These are phyloP conservation scores for Epichloe festucae DNA, from an alignment of 2,329 filamentous ascomycete species.

Conservation along the genomic window DNA sequence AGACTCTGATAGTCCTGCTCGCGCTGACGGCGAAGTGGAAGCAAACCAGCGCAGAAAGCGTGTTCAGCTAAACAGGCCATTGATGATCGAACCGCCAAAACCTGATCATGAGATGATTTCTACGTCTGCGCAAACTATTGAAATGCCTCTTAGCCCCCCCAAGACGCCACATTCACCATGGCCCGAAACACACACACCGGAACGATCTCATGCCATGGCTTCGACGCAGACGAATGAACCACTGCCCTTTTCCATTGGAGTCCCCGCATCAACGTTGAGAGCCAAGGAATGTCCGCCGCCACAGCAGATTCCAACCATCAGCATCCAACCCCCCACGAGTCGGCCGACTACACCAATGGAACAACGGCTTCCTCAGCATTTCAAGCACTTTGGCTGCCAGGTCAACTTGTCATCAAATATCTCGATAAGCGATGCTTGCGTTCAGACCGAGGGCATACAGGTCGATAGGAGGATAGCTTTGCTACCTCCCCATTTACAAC, in stretches of 20 bases:
- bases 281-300: constrained; percentile 23
- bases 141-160: constrained; percentile 45
- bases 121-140: constrained; percentile 14
- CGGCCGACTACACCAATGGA: constrained; percentile 67
- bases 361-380: constrained; percentile 64
- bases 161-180: constrained; percentile 46
- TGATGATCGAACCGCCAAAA: constrained; percentile 33
- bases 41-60: constrained; percentile 64
- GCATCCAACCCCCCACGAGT: constrained; percentile 83
- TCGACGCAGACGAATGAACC: constrained; percentile 47
- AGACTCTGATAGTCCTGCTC: constrained; percentile 29
- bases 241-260: constrained; percentile 6
- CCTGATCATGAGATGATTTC: constrained; percentile 46
- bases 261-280: constrained; percentile 9
- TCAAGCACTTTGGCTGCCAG: constrained; percentile 74
- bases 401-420: constrained; percentile 32
- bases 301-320: constrained; percentile 67
- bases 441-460: constrained; percentile 87
- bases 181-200: constrained; percentile 26
- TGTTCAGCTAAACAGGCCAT: constrained; percentile 39
- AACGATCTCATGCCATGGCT: constrained; percentile 28
- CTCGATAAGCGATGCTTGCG: constrained; percentile 21
- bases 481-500: constrained; percentile 65
- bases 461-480: constrained; percentile 65
- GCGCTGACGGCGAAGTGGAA: constrained; percentile 47